phyloP scores from a whole-genome alignment of 1,284 basidiomycete species.

The Heterobasidion annosum region DNA sequence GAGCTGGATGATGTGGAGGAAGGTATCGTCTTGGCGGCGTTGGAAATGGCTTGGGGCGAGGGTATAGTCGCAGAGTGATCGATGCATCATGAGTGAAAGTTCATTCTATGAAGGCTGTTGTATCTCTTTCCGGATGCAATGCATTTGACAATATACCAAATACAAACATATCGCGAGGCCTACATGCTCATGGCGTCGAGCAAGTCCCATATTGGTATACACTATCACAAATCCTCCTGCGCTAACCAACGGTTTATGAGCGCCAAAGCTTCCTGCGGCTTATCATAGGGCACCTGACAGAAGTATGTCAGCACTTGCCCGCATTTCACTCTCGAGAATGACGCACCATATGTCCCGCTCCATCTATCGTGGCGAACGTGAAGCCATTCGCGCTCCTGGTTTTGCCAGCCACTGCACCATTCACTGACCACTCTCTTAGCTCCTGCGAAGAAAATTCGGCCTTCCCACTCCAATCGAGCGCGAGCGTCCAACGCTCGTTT shows the following conservation, averaged over 20 bases:
- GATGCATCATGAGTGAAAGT: too few species aligned
- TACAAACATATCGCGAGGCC: too few species aligned
- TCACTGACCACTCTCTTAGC: constrained; percentile 46
- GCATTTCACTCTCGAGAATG: not conserved
- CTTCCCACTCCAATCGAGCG: constrained; percentile 57
- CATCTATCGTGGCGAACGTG: constrained; percentile 52
- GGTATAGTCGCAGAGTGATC: too few species aligned
- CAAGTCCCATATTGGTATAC: too few species aligned
- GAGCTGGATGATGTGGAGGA: not conserved
- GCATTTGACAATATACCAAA: too few species aligned
- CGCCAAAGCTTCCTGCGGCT: constrained; percentile 41
- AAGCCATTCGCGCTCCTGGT: constrained; percentile 49
- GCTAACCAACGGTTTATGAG: constrained; percentile 45
- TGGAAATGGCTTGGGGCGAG: not conserved
- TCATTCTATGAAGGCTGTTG: too few species aligned
- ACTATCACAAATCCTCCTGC: constrained; percentile 18
- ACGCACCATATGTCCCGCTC: constrained; percentile 60
- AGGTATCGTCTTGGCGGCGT: not conserved
- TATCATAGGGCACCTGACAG: constrained; percentile 46
- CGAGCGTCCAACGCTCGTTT: constrained; percentile 57
- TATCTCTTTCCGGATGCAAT: too few species aligned
- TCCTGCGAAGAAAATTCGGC: constrained; percentile 35
- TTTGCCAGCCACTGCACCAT: constrained; percentile 42
- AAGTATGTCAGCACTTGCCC: too few species aligned
- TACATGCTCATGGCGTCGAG: too few species aligned